Conservation (phyloP, 768 basidiomycete species). For the Candolleomyces aberdarensis region DNA sequence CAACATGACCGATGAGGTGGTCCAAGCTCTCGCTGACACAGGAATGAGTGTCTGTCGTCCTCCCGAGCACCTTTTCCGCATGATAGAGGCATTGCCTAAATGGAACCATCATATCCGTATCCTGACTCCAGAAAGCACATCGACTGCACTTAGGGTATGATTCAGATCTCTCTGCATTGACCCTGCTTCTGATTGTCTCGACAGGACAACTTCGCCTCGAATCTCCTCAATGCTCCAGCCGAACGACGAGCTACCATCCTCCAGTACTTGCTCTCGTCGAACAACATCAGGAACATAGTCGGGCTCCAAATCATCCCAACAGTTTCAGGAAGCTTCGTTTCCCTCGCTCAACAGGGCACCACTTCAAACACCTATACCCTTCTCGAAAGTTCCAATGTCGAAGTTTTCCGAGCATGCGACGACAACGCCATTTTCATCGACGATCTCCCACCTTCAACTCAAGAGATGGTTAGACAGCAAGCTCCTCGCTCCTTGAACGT, state of each 20-base stretch:
- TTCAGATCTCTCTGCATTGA: not conserved
- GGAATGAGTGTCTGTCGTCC: slow-evolving; percentile 30
- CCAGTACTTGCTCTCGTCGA: slow-evolving; percentile 33
- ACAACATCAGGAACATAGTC: slow-evolving; percentile 29
- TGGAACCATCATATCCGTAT: slow-evolving; percentile 14
- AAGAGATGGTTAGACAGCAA: slow-evolving; percentile 14
- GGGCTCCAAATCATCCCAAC: slow-evolving; percentile 35
- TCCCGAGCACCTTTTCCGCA: slow-evolving; percentile 29
- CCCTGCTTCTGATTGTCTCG: not conserved
- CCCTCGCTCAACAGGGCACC: slow-evolving; percentile 5
- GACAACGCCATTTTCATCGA: slow-evolving; percentile 26
- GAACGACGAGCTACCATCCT: slow-evolving; percentile 14
- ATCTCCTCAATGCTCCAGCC: not conserved
- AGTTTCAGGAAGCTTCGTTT: slow-evolving; percentile 17
- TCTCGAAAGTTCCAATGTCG: slow-evolving; percentile 20
- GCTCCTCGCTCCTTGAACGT: slow-evolving; percentile 31
- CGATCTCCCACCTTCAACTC: slow-evolving; percentile 22
- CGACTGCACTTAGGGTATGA: not conserved
- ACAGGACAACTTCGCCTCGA: not conserved
- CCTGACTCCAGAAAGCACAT: not conserved
- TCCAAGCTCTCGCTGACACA: slow-evolving; percentile 27
- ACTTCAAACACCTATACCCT: slow-evolving; percentile 17
- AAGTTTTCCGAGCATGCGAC: slow-evolving; percentile 30
- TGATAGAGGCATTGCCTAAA: slow-evolving; percentile 16
- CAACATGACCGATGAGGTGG: slow-evolving; percentile 14